Evolutionary conservation across 495 filamentous ascomycete species (phyloP).

Genomic region (Tuber melanosporum): DNA sequence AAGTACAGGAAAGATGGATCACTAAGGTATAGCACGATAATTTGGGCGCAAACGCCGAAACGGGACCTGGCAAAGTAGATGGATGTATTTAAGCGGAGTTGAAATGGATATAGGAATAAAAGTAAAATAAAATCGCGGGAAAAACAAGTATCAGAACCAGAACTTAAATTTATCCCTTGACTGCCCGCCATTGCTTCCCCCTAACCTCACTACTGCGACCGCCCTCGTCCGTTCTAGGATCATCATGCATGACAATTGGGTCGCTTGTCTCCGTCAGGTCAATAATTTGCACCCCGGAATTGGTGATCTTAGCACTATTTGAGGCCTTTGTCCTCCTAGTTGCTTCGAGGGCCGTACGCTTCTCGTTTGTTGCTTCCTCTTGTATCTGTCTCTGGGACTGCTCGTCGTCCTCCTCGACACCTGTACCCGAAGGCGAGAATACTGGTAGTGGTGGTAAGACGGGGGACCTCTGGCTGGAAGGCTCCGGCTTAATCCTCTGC

Average conservation of each 20-base stretch:
- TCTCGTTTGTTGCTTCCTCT: conserved; percentile 20
- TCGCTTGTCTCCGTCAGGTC: conserved; percentile 30
- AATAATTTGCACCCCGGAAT: conserved; percentile 24
- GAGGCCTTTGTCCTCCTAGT: not conserved
- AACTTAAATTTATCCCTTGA: conserved; percentile 16
- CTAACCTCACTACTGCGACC: conserved; percentile 8
- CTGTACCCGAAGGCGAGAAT: conserved; percentile 17
- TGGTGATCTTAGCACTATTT: conserved; percentile 1
- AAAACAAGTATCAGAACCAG: conserved; percentile 5
- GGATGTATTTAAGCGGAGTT: not conserved
- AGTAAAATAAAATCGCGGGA: not conserved
- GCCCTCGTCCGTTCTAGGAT: not conserved
- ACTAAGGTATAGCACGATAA: not conserved
- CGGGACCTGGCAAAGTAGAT: not conserved
- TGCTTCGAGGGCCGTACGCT: not conserved
- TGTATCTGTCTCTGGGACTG: conserved; percentile 26
- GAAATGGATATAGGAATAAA: not conserved
- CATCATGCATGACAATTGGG: conserved; percentile 11
- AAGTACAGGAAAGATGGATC: not conserved
- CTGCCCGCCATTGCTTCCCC: conserved; percentile 14
- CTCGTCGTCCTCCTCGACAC: not conserved
- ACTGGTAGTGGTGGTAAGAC: conserved; percentile 18
- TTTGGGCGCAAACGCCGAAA: not conserved
- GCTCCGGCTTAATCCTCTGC: conserved; percentile 30
- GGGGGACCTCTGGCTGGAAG: conserved; percentile 9